Evolutionary conservation across 2,329 filamentous ascomycete species (phyloP).

Genomic region (Penicillium occitanis): DNA sequence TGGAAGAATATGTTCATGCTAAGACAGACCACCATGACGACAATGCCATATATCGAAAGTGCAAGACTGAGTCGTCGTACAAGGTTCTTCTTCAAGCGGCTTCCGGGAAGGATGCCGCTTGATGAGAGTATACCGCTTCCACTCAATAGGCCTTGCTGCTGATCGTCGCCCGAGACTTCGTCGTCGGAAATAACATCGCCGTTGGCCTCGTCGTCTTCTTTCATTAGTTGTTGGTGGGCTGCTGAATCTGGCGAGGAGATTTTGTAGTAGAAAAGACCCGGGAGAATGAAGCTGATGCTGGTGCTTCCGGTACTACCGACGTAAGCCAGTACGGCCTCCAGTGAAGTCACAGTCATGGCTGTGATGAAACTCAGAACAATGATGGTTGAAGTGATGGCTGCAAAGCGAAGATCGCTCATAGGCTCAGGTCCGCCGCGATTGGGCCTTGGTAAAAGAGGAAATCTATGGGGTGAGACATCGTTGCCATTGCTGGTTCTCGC

Average conservation of each 20-base stretch:
- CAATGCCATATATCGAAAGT: slow-evolving; percentile 76
- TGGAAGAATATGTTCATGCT: slow-evolving; percentile 81
- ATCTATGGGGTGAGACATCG: slow-evolving; percentile 45
- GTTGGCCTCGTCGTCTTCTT: slow-evolving; percentile 78
- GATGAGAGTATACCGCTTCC: slow-evolving; percentile 51
- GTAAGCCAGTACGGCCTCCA: slow-evolving; percentile 90
- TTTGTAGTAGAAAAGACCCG: slow-evolving; percentile 97
- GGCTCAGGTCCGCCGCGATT: slow-evolving; percentile 52
- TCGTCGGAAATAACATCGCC: slow-evolving; percentile 51
- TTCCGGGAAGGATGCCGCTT: slow-evolving; percentile 60
- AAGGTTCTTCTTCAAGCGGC: slow-evolving; percentile 61
- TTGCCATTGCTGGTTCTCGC: slow-evolving; percentile 37
- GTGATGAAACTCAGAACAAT: slow-evolving; percentile 82
- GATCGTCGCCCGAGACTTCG: slow-evolving; percentile 33
- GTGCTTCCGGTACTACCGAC: slow-evolving; percentile 94
- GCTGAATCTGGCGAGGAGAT: slow-evolving; percentile 87
- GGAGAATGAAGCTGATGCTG: slow-evolving; percentile 94
- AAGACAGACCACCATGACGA: slow-evolving; percentile 88
- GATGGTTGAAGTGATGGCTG: slow-evolving; percentile 81
- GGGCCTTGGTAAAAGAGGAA: slow-evolving; percentile 42
- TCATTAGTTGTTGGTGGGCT: slow-evolving; percentile 80
- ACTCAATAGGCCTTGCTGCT: slow-evolving; percentile 36
- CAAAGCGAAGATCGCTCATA: slow-evolving; percentile 87
- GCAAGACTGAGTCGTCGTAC: slow-evolving; percentile 72
- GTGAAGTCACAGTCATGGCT: slow-evolving; percentile 83